Percentiles rank a stretch among this genome's conserved stretches.
These are phyloP conservation scores for Chrysosporium keratinophilum DNA, from an alignment of 2,329 filamentous ascomycete species.

Conservation along the genomic window DNA sequence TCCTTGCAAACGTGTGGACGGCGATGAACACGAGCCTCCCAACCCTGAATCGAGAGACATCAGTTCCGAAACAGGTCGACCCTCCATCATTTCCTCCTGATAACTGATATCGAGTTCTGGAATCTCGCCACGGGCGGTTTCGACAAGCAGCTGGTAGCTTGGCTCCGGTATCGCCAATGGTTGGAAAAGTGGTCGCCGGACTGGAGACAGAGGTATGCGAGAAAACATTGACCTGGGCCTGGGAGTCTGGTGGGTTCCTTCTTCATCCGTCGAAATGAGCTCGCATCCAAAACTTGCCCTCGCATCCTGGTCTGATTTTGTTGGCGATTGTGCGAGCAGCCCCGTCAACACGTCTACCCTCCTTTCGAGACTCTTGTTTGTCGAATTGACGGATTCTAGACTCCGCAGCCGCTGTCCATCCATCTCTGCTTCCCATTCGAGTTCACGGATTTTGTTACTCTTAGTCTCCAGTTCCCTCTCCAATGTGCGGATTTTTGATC, in stretches of 20 bases:
- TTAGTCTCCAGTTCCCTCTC: conserved; percentile 26
- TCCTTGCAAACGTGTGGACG: conserved; percentile 12
- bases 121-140: conserved; percentile 8
- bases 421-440: conserved; percentile 27
- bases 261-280: conserved; percentile 13
- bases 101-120: conserved; percentile 4
- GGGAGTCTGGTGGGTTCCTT: conserved; percentile 15
- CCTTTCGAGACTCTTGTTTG: conserved; percentile 26
- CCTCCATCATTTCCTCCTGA: conserved; percentile 1
- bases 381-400: conserved; percentile 25
- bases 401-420: conserved; percentile 26
- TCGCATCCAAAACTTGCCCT: neutral
- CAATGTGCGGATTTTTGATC: conserved; percentile 24
- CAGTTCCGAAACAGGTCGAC: conserved; percentile 14
- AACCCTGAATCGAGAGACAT: conserved; percentile 19
- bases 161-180: conserved; percentile 13
- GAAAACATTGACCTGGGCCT: conserved; percentile 25
- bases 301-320: conserved; percentile 10
- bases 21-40: conserved; percentile 18
- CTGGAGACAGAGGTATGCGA: conserved; percentile 21
- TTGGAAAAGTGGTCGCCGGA: conserved; percentile 16
- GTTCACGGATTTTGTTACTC: conserved; percentile 24
- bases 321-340: conserved; percentile 29
- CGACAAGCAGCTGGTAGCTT: neutral
- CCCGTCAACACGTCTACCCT: conserved; percentile 30